phyloP scores from a whole-genome alignment of 495 filamentous ascomycete species.

The Podospora fimiseda region DNA sequence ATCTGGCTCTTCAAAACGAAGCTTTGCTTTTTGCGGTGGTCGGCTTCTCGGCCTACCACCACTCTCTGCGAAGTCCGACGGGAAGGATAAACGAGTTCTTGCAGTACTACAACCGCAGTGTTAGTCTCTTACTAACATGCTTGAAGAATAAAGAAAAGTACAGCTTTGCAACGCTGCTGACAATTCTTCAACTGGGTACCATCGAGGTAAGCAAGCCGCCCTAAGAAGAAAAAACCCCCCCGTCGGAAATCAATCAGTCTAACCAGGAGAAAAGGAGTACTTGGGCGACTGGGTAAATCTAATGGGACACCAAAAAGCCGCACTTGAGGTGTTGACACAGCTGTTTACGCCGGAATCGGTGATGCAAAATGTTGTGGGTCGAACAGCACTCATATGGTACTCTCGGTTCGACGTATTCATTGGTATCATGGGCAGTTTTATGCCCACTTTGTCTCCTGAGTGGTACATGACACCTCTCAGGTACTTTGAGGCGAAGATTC shows the following conservation, averaged over 20 bases:
- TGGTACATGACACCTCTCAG: slow-evolving; percentile 69
- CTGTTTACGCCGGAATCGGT: slow-evolving; percentile 73
- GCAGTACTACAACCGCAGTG: slow-evolving; percentile 82
- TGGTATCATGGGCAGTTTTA: slow-evolving; percentile 72
- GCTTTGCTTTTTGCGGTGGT: slow-evolving; percentile 82
- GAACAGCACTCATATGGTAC: slow-evolving; percentile 79
- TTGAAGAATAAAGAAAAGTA: slow-evolving; percentile 63
- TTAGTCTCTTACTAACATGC: slow-evolving; percentile 66
- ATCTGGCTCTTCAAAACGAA: slow-evolving; percentile 68
- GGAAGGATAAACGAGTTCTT: slow-evolving; percentile 77
- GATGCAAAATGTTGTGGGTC: slow-evolving; percentile 59
- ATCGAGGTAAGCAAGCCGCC: slow-evolving; percentile 64
- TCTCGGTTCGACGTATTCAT: slow-evolving; percentile 81
- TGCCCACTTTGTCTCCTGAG: slow-evolving; percentile 64
- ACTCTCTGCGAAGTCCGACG: slow-evolving; percentile 58
- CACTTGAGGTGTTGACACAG: slow-evolving; percentile 69
- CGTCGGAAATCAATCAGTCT: slow-evolving; percentile 2
- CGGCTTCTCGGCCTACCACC: slow-evolving; percentile 87
- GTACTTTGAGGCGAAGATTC: slow-evolving; percentile 53
- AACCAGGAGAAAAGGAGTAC: slow-evolving; percentile 61
- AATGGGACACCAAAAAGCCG: slow-evolving; percentile 86
- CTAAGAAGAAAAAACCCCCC: neutral
- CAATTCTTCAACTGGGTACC: slow-evolving; percentile 84
- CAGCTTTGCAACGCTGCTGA: slow-evolving; percentile 69
- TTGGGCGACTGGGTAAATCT: slow-evolving; percentile 92